A percentile compares a stretch with the other conserved stretches of the same genome.
Evolutionary conservation across 176 grass and related monocot species (phyloP).

Genomic region (Rhipidocladum racemiflorum): DNA sequence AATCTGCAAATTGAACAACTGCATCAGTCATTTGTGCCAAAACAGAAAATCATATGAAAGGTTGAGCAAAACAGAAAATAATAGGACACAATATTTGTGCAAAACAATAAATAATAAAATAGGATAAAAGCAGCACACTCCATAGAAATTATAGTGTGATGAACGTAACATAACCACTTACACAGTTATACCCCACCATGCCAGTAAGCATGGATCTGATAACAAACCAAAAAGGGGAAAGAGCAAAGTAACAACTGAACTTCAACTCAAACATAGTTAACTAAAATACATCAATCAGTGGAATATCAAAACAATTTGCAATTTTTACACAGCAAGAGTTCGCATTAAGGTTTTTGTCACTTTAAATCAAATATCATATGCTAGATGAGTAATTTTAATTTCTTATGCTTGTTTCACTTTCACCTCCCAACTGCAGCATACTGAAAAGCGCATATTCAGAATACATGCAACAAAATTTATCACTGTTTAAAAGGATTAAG

Average conservation of each 20-base stretch:
- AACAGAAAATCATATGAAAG: background rate
- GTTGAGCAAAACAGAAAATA: background rate
- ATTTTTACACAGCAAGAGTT: background rate
- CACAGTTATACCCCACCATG: background rate
- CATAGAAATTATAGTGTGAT: background rate
- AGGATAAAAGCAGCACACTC: slow-evolving; percentile 8
- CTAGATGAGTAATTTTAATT: background rate
- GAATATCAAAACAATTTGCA: background rate
- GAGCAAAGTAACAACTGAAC: background rate
- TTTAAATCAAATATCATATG: background rate
- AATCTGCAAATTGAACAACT: slow-evolving; percentile 21
- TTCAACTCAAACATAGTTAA: background rate
- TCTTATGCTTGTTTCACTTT: background rate
- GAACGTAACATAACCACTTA: background rate
- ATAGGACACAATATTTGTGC: background rate
- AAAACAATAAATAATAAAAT: background rate
- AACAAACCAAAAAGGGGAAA: background rate
- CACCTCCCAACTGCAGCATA: background rate
- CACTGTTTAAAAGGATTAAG: background rate
- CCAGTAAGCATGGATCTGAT: background rate
- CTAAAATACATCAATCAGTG: background rate
- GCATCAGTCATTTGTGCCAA: slow-evolving; percentile 14
- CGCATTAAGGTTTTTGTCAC: background rate
- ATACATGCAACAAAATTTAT: background rate
- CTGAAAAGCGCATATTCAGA: background rate